These are phyloP conservation scores for Actinidia polygama DNA, from an alignment of 179 eudicot genomes.

Conservation along the genomic window DNA sequence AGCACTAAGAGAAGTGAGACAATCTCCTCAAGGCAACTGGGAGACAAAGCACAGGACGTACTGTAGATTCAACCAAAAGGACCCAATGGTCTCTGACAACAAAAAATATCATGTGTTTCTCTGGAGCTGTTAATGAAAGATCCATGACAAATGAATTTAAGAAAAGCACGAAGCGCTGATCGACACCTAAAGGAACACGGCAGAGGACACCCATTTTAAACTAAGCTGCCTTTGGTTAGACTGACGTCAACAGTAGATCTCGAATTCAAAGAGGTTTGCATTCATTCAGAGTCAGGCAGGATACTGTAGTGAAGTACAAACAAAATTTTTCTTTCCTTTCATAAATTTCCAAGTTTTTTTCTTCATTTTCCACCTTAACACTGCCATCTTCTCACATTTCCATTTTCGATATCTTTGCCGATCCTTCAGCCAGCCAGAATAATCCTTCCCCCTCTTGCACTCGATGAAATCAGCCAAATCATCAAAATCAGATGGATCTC, in stretches of 20 bases:
- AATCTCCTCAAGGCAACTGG: too few relatives aligned
- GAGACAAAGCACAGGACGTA: background rate
- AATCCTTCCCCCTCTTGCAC: slow-evolving; percentile 70
- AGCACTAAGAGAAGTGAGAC: too few relatives aligned
- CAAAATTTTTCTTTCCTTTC: slow-evolving; percentile 31
- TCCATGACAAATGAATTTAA: too few relatives aligned
- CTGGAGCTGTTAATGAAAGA: background rate
- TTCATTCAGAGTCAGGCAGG: background rate
- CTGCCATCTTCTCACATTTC: slow-evolving; percentile 47
- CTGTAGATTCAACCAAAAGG: background rate
- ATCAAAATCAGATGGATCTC: slow-evolving; percentile 36
- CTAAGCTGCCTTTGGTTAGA: background rate
- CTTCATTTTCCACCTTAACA: slow-evolving; percentile 47
- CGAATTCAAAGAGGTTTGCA: background rate
- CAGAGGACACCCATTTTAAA: background rate
- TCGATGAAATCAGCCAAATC: slow-evolving; percentile 69
- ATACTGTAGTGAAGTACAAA: background rate
- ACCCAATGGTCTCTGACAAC: background rate
- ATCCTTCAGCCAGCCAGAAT: slow-evolving; percentile 55
- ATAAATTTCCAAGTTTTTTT: slow-evolving; percentile 43
- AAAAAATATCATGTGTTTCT: background rate
- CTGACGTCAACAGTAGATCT: background rate
- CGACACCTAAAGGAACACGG: background rate
- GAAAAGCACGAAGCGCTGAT: background rate
- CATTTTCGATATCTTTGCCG: slow-evolving; percentile 39